Evolutionary conservation across 768 basidiomycete species (phyloP), one percentile per base, ranked within the genome.

Genomic region (Cubamyces lactineus): DNA sequence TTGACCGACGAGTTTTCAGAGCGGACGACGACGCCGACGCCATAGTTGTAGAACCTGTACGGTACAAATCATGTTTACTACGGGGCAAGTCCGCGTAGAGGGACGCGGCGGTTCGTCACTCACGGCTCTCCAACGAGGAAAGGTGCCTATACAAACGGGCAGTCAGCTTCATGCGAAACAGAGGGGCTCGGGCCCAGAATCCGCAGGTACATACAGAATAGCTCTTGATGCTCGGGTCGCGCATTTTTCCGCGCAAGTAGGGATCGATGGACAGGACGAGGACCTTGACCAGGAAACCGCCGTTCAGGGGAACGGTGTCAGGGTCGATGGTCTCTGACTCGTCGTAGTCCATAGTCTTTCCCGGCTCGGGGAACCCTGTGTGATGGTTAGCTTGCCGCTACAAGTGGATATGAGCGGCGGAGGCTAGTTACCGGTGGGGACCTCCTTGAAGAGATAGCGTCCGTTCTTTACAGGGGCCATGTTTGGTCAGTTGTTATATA

Each of bases 241-340:
- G 53, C 71, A 69, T 72, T 45, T 53, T 54, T 0, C 54, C 56
- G 23, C 67, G 51, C 57, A 68, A 48, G 57, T 68, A 66, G 4
- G 71, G 64, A 40, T 69, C 68, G 28, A 67, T 57, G 5, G 67
- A 66, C 24, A 72, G 53, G 1, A 63, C 64, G 24, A 73, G 65
- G n/a, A 57, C 61, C 66, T 74, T 73, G 34, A 72, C 59, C 42
- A 74, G 67, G 61, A 69, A 65, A 1, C 74, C 74, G 40, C 73
- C 73, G 34, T 69, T 62, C 11, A 71, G 66, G 7, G 66, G 65
- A 9, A 61, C 68, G 26, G 48, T 70, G 16, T 73, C 72, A 13
- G 67, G 57, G 50, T 73, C 72, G 39, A 74, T 73, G 0, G 67
- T 70, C 59, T 69, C 38, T 19, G 68, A 65, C 21, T 53, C 66